These are phyloP conservation scores for Calonectria honghensis DNA, from an alignment of 2,329 filamentous ascomycete genomes.

Conservation along the genomic window DNA sequence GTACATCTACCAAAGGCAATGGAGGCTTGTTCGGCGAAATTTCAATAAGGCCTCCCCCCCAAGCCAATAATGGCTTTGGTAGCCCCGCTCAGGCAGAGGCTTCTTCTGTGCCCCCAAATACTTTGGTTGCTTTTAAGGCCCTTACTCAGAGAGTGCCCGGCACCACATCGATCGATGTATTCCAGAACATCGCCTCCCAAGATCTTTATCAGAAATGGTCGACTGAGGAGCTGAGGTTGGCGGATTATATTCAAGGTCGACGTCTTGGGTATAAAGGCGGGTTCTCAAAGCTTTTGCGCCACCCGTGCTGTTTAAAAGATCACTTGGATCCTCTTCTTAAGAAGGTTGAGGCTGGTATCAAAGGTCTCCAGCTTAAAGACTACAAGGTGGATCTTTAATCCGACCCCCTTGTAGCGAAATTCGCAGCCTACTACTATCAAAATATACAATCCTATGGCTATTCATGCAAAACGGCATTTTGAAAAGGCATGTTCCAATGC, in stretches of 20 bases:
- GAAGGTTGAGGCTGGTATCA: background rate
- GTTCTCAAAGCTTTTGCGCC: background rate
- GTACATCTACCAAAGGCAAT: background rate
- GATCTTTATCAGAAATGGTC: background rate
- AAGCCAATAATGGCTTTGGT: background rate
- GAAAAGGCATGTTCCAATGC: no score
- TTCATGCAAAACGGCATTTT: no score
- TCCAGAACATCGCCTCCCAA: background rate
- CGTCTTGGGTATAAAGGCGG: background rate
- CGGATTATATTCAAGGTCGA: background rate
- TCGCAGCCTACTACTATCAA: no score
- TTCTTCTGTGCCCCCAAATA: background rate
- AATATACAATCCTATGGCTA: no score
- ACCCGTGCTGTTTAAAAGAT: background rate
- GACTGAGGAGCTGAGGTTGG: background rate
- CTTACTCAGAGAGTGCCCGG: background rate
- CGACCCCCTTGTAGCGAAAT: no score
- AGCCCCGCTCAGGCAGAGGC: background rate
- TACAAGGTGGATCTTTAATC: background rate
- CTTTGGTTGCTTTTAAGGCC: background rate
- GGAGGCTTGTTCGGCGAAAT: background rate
- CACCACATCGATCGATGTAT: background rate
- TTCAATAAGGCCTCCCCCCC: background rate
- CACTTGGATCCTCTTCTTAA: background rate
- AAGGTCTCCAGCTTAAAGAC: constrained; percentile 1